These are phyloP conservation scores for Diplogelasinospora grovesii DNA, from an alignment of 495 filamentous ascomycete genomes.

Conservation along the genomic window DNA sequence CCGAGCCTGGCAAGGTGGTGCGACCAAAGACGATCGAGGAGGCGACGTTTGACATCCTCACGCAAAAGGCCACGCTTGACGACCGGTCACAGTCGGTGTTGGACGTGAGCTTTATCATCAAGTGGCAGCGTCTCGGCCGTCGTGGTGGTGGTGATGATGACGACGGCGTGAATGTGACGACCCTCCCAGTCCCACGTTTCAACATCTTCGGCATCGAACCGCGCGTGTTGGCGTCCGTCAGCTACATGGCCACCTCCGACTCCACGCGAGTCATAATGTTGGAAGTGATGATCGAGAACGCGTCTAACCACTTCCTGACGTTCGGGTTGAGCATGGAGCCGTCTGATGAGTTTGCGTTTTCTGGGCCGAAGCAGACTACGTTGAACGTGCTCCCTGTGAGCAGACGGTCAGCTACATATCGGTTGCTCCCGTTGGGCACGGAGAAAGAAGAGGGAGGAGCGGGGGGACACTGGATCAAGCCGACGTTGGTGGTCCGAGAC, in stretches of 20 bases:
- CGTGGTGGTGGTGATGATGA: not conserved
- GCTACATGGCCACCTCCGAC: slow-evolving; percentile 26
- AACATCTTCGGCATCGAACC: slow-evolving; percentile 76
- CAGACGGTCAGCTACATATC: slow-evolving; percentile 60
- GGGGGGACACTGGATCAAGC: slow-evolving; percentile 58
- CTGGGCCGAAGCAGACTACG: slow-evolving; percentile 71
- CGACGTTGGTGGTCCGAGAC: slow-evolving; percentile 68
- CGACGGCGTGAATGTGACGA: slow-evolving; percentile 41
- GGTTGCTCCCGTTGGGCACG: slow-evolving; percentile 49
- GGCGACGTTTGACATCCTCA: slow-evolving; percentile 61
- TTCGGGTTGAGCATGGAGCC: slow-evolving; percentile 91
- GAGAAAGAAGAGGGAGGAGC: not conserved
- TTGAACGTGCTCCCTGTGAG: slow-evolving; percentile 75
- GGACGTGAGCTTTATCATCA: slow-evolving; percentile 67
- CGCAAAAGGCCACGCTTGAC: slow-evolving; percentile 69
- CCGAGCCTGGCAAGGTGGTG: slow-evolving; percentile 27
- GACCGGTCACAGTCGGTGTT: slow-evolving; percentile 66
- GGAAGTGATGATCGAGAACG: slow-evolving; percentile 79
- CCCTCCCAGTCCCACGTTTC: slow-evolving; percentile 69
- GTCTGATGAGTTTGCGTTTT: slow-evolving; percentile 87
- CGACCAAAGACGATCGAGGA: slow-evolving; percentile 59
- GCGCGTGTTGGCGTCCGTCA: slow-evolving; percentile 67
- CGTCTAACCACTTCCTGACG: slow-evolving; percentile 86
- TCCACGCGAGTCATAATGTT: slow-evolving; percentile 30
- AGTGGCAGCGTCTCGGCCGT: slow-evolving; percentile 56